phyloP scores from a whole-genome alignment of 352 stramenopile genomes.

The Blastocystis sp. region DNA sequence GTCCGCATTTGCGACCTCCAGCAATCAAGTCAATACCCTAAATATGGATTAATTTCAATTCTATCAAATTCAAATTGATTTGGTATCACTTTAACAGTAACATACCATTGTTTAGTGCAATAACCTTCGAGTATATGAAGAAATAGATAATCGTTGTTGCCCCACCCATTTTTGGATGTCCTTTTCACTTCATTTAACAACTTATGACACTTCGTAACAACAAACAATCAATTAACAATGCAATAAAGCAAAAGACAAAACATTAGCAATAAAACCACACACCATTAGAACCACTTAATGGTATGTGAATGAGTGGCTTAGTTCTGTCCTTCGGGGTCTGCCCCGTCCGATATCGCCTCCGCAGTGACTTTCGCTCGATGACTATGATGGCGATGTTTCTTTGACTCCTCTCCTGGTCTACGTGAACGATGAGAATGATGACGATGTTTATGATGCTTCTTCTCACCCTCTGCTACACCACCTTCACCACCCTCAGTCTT shows the following conservation, averaged over 20 bases:
- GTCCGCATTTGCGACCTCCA: conserved; percentile 6
- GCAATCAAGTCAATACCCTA: conserved; percentile 21
- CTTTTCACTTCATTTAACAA: no score
- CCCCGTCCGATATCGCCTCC: not conserved
- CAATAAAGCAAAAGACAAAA: conserved; percentile 17
- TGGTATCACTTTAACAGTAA: not conserved
- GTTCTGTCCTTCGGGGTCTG: not conserved
- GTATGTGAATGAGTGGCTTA: not conserved
- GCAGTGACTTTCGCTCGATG: not conserved
- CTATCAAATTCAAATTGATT: not conserved
- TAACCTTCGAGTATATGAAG: conserved; percentile 2
- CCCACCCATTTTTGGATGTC: not conserved
- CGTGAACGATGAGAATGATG: not conserved
- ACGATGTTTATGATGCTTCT: not conserved
- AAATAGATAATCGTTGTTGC: not conserved
- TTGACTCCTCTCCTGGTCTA: not conserved
- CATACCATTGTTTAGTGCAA: not conserved
- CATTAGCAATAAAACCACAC: conserved; percentile 8
- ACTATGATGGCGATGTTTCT: not conserved
- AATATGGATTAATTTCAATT: not conserved
- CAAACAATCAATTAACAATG: conserved; percentile 1
- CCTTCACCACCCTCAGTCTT: not conserved
- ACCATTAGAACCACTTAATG: conserved; percentile 66
- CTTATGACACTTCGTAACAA: no score
- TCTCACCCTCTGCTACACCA: not conserved